A percentile compares a stretch with the other conserved stretches of the same genome.
Conservation (phyloP, 2,329 filamentous ascomycete genomes). For the Grosmannia clavigera region DNA sequence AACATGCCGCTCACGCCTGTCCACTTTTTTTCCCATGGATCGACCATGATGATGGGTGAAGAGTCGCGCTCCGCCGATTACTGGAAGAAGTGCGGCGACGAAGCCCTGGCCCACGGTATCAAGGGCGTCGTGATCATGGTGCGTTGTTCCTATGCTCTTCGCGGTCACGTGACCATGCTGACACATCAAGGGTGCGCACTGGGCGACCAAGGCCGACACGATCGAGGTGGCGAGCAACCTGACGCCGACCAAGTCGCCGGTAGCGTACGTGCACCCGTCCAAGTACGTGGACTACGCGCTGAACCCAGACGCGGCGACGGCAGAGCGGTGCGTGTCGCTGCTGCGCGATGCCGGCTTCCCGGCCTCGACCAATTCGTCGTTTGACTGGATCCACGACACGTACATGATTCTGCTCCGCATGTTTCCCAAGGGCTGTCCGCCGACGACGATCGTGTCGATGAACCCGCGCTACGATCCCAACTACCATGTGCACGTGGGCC, state of each 20-base stretch:
- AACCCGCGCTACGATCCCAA: conserved; percentile 28
- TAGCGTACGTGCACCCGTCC: conserved; percentile 52
- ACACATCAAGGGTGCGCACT: conserved; percentile 45
- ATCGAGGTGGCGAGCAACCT: conserved; percentile 52
- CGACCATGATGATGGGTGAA: conserved; percentile 60
- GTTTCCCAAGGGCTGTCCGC: conserved; percentile 53
- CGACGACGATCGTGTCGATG: conserved; percentile 41
- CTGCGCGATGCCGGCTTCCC: conserved; percentile 41
- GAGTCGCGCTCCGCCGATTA: conserved; percentile 48
- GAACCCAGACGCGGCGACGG: conserved; percentile 43
- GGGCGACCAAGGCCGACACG: conserved; percentile 42
- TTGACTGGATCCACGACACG: conserved; percentile 64
- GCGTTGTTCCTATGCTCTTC: conserved; percentile 4
- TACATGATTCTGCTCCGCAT: conserved; percentile 58
- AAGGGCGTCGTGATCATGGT: conserved; percentile 57
- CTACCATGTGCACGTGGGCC: conserved; percentile 40
- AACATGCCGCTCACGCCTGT: conserved; percentile 31
- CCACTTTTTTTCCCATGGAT: conserved; percentile 58
- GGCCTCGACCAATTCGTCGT: conserved; percentile 36
- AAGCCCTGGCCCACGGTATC: conserved; percentile 44
- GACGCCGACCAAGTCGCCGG: conserved; percentile 45
- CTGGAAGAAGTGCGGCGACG: conserved; percentile 54
- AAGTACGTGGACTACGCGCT: conserved; percentile 53
- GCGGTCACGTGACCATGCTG: not conserved
- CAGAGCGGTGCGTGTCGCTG: conserved; percentile 34